A percentile compares a stretch with the other conserved stretches of the same genome.
Conservation (phyloP, 2,329 filamentous ascomycete genomes). For the Xylariaceae sp. region DNA sequence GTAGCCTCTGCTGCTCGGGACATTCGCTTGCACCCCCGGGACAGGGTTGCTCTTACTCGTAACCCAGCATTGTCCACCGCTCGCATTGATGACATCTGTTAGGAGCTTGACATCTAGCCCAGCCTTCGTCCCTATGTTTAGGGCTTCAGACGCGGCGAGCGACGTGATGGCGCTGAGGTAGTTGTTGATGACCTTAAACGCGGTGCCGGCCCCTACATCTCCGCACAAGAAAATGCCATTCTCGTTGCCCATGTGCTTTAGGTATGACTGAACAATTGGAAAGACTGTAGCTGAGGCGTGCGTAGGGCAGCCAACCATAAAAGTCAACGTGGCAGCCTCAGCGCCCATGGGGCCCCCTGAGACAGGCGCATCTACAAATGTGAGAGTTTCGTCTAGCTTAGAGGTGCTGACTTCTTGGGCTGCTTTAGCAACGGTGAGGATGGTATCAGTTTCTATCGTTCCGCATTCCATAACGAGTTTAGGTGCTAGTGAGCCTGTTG, state of each 20-base stretch:
- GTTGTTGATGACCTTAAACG: slow-evolving; percentile 77
- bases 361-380: slow-evolving; percentile 47
- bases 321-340: slow-evolving; percentile 43
- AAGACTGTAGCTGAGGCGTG: slow-evolving; percentile 56
- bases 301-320: slow-evolving; percentile 45
- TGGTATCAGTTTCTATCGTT: slow-evolving; percentile 42
- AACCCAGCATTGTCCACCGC: slow-evolving; percentile 59
- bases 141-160: slow-evolving; percentile 50
- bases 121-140: slow-evolving; percentile 48
- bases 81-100: slow-evolving; percentile 72
- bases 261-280: slow-evolving; percentile 59
- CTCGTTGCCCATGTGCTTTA: slow-evolving; percentile 62
- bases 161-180: slow-evolving; percentile 76
- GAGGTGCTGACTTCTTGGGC: slow-evolving; percentile 51
- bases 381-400: slow-evolving; percentile 28
- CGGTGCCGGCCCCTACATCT: slow-evolving; percentile 66
- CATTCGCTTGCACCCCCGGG: slow-evolving; percentile 40
- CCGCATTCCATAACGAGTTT: slow-evolving; percentile 44
- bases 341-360: slow-evolving; percentile 47
- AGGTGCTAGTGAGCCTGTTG: slow-evolving; percentile 1
- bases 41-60: slow-evolving; percentile 44
- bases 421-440: slow-evolving; percentile 62
- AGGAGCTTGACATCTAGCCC: slow-evolving; percentile 53
- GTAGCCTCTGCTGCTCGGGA: slow-evolving; percentile 41
- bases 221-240: slow-evolving; percentile 67